Evolutionary conservation across 169 alveolate genomes (phyloP), one percentile per base, ranked within the genome.

Genomic region (Miamiensis avidus): DNA sequence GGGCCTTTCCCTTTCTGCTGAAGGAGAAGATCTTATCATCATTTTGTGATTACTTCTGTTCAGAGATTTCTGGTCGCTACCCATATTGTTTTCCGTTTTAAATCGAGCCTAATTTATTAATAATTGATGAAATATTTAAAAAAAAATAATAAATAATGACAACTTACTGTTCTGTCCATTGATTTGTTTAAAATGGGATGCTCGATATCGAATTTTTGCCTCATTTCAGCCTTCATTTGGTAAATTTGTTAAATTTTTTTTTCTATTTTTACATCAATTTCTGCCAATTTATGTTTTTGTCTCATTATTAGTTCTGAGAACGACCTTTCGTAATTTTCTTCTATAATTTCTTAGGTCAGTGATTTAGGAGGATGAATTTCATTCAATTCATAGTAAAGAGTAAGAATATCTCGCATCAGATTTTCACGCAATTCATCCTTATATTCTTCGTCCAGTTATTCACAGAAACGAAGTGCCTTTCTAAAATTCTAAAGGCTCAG

Each of bases 291-390:
- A 33, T 33, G 34, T 27, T 77, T 77, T 27, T 77, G 1, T 77
- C 64, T 27, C 64, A 27, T 77, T 26, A 77, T 77, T 69, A 77
- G 28, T 77, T 77, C 82, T 31, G 34, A 77, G 31, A 77, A 77
- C 28, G 82, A 65, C 31, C 34, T 77, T 20, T 77, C 82, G 11
- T 77, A 77, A 26, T 77, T 77, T 33, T 77, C 82, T 33, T 77
- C 82, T 32, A 77, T 27, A 26, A 31, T 76, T 77, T 11, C 27
- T 26, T 0, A 25, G 28, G 74, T 34, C 27, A 33, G n/a, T n/a
- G n/a, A n/a, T n/a, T n/a, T 31, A 77, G 28, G 26, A 11, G 69
- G 4, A 49, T 49, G 26, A 11, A 49, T 49, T 11, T 49, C 69
- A 49, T 49, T 49, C 20, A 77, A 77, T 26, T 33, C 25, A 27